Evolutionary conservation across 768 basidiomycete genomes (phyloP).

Genomic region (Kwoniella shandongensis): DNA sequence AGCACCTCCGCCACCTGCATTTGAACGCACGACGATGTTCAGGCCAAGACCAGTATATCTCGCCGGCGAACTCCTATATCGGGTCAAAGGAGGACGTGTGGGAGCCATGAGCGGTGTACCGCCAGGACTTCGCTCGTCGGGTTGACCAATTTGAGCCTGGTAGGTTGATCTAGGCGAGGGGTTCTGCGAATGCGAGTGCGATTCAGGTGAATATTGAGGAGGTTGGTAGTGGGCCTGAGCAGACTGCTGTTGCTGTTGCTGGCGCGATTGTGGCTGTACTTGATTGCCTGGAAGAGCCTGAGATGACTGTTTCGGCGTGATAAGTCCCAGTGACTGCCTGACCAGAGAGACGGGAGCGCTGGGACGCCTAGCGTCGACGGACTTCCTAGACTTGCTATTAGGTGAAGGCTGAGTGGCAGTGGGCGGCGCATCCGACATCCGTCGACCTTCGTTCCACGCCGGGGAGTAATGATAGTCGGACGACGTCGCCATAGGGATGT

Average conservation of each 20-base stretch:
- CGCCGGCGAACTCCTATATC: constrained; percentile 41
- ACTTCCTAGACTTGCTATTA: not conserved
- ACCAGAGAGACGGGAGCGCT: constrained; percentile 5
- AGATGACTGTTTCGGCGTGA: constrained; percentile 5
- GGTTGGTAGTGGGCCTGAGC: too few species aligned
- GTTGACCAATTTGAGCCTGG: constrained; percentile 1
- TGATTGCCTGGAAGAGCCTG: constrained; percentile 11
- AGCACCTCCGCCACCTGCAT: constrained; percentile 5
- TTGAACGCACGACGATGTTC: constrained; percentile 31
- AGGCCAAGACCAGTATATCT: constrained; percentile 31
- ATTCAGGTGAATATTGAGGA: not conserved
- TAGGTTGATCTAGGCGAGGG: not conserved
- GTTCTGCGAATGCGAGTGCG: not conserved
- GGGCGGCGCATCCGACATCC: constrained; percentile 28
- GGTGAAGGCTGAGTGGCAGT: constrained; percentile 4
- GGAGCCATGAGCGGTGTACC: constrained; percentile 18
- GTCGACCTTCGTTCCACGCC: constrained; percentile 7
- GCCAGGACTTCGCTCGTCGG: constrained; percentile 19
- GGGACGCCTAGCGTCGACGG: constrained; percentile 11
- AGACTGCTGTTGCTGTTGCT: too few species aligned
- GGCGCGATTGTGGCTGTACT: not conserved
- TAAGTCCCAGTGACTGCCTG: constrained; percentile 5
- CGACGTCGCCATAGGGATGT: constrained; percentile 27
- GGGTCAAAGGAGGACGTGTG: constrained; percentile 25
- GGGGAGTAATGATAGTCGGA: constrained; percentile 36